Evolutionary conservation across 164 flowering plant species (phyloP).

Genomic region (Aristolochia fimbriata): DNA sequence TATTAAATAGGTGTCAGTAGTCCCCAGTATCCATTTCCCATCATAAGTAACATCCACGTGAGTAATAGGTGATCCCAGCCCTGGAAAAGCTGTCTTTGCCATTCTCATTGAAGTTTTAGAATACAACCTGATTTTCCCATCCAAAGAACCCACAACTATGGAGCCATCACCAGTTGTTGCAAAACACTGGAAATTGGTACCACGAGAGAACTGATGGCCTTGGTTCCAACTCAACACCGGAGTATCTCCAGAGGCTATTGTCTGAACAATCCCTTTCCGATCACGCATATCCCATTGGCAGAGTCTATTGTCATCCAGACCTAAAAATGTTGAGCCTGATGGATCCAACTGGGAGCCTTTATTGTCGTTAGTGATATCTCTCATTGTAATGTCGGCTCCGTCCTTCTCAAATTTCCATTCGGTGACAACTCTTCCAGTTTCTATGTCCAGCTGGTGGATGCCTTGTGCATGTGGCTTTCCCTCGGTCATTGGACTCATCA

Average conservation of each 20-base stretch:
- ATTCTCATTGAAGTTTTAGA: slow-evolving; percentile 80
- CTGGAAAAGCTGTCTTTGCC: slow-evolving; percentile 98
- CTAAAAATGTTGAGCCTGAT: slow-evolving; percentile 85
- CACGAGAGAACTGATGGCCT: slow-evolving; percentile 88
- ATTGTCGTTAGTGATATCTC: slow-evolving; percentile 69
- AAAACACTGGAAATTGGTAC: slow-evolving; percentile 86
- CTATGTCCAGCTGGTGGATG: slow-evolving; percentile 80
- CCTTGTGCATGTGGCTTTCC: slow-evolving; percentile 53
- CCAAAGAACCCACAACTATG: slow-evolving; percentile 89
- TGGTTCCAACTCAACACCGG: slow-evolving; percentile 90
- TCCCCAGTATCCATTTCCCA: slow-evolving; percentile 97
- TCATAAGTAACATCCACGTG: slow-evolving; percentile 97
- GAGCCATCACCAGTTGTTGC: slow-evolving; percentile 97
- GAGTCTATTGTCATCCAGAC: slow-evolving; percentile 80
- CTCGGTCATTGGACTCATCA: slow-evolving; percentile 63
- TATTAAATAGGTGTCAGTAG: slow-evolving; percentile 82
- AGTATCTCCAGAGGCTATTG: slow-evolving; percentile 30
- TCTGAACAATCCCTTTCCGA: slow-evolving; percentile 70
- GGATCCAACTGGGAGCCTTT: slow-evolving; percentile 90
- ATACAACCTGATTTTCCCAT: slow-evolving; percentile 93
- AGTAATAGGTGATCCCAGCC: slow-evolving; percentile 91
- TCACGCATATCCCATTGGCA: slow-evolving; percentile 99
- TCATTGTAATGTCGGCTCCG: slow-evolving; percentile 74
- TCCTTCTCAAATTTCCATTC: slow-evolving; percentile 92
- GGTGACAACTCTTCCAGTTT: slow-evolving; percentile 78